Conservation (phyloP, 176 grass and related monocot species). For the Oryza rufipogon region DNA sequence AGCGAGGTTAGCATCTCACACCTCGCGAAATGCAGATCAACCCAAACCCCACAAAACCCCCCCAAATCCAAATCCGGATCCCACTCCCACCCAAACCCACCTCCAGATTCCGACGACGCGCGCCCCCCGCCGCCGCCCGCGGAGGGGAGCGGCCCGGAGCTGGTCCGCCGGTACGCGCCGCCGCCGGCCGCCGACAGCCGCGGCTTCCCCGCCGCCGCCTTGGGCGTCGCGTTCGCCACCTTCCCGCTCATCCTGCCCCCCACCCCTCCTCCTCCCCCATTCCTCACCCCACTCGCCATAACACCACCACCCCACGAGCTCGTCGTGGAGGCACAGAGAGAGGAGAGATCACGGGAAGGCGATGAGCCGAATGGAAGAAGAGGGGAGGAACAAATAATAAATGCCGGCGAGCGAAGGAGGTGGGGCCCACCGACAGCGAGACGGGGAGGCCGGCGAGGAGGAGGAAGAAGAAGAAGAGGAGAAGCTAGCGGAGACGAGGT, state of each 20-base stretch:
- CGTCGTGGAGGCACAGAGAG: neutral
- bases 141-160: constrained; percentile 61
- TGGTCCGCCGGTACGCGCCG: constrained; percentile 53
- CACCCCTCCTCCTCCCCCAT: constrained; percentile 55
- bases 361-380: constrained; percentile 12
- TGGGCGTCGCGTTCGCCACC: constrained; percentile 67
- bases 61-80: constrained; percentile 51
- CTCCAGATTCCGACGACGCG: constrained; percentile 64
- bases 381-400: constrained; percentile 55
- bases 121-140: constrained; percentile 25
- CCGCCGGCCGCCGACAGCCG: constrained; percentile 49
- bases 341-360: constrained; percentile 10
- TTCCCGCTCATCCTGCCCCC: constrained; percentile 52
- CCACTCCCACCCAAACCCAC: constrained; percentile 29
- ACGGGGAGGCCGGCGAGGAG: constrained; percentile 37
- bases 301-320: constrained; percentile 17
- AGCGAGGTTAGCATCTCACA: neutral
- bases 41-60: neutral
- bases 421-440: constrained; percentile 40
- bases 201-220: constrained; percentile 59
- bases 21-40: constrained; percentile 38
- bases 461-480: constrained; percentile 1
- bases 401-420: constrained; percentile 27
- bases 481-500: neutral
- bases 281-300: constrained; percentile 66